phyloP scores from a whole-genome alignment of 805 yeast species.

The Yarrowia bubula region DNA sequence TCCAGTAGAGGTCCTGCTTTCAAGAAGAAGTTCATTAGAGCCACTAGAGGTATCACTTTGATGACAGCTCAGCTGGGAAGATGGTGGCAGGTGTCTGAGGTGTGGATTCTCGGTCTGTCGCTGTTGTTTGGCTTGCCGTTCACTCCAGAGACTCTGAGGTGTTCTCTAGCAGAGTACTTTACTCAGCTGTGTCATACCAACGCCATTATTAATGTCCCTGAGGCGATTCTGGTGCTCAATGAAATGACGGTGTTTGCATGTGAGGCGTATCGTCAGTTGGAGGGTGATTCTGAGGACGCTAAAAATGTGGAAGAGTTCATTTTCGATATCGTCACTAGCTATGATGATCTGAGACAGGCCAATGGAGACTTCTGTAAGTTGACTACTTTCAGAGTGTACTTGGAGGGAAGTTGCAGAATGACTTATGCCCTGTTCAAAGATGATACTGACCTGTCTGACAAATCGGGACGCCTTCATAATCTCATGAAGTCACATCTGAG shows the following conservation, averaged over 20 bases:
- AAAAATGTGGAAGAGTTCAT: not conserved
- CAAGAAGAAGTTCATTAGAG: slow-evolving; percentile 50
- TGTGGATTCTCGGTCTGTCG: slow-evolving; percentile 37
- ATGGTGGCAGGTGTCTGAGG: slow-evolving; percentile 51
- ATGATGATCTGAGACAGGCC: slow-evolving; percentile 9
- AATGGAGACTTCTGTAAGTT: slow-evolving; percentile 19
- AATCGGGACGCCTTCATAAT: not conserved
- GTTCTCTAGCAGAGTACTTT: not conserved
- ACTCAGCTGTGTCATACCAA: not conserved
- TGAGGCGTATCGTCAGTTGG: not conserved
- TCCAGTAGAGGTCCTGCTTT: slow-evolving; percentile 47
- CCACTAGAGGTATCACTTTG: slow-evolving; percentile 50
- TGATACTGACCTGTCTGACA: not conserved
- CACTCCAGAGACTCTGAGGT: not conserved
- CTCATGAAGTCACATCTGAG: slow-evolving; percentile 5
- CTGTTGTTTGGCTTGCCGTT: slow-evolving; percentile 41
- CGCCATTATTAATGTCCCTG: slow-evolving; percentile 11
- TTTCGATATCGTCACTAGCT: not conserved
- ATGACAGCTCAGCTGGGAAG: slow-evolving; percentile 46
- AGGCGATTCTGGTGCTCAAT: slow-evolving; percentile 14
- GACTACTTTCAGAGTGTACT: slow-evolving; percentile 10
- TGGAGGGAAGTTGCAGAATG: slow-evolving; percentile 13
- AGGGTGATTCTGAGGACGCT: not conserved
- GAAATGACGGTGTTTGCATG: slow-evolving; percentile 18
- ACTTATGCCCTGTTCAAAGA: slow-evolving; percentile 10